These are phyloP conservation scores for Dillenia suffruticosa DNA, from an alignment of 164 flowering plant species.

Conservation along the genomic window DNA sequence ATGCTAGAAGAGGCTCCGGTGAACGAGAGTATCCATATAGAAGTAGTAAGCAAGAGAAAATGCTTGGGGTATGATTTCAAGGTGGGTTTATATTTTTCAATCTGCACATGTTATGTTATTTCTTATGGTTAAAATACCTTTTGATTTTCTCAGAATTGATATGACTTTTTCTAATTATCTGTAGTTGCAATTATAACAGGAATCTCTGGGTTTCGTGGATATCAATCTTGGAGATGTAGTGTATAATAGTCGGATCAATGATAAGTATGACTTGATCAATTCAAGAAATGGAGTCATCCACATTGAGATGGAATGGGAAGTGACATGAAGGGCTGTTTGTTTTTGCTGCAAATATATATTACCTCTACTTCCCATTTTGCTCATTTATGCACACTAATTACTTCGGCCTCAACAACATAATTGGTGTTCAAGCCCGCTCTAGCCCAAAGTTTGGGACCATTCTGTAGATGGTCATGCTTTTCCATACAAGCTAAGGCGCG, in stretches of 20 bases:
- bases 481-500: no score
- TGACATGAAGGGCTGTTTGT: background rate
- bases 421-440: no score
- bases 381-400: background rate
- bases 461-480: no score
- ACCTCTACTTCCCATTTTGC: background rate
- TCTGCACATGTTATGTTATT: no score
- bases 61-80: constrained; percentile 24
- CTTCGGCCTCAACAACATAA: background rate
- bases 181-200: constrained; percentile 11
- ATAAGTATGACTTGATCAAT: constrained; percentile 38
- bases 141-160: background rate
- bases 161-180: no score
- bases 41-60: constrained; percentile 51
- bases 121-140: no score
- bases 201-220: constrained; percentile 36
- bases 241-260: constrained; percentile 32
- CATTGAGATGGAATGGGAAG: constrained; percentile 34
- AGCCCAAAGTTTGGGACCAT: no score
- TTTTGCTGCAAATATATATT: no score
- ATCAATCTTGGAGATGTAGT: constrained; percentile 36
- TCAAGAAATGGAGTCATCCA: constrained; percentile 37
- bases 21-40: constrained; percentile 46
- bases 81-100: constrained; percentile 16
- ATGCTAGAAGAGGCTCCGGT: constrained; percentile 64